A percentile compares a stretch with the other conserved stretches of the same genome.
Conservation (phyloP, 257 asterid species). For the Gardenia jasminoides region DNA sequence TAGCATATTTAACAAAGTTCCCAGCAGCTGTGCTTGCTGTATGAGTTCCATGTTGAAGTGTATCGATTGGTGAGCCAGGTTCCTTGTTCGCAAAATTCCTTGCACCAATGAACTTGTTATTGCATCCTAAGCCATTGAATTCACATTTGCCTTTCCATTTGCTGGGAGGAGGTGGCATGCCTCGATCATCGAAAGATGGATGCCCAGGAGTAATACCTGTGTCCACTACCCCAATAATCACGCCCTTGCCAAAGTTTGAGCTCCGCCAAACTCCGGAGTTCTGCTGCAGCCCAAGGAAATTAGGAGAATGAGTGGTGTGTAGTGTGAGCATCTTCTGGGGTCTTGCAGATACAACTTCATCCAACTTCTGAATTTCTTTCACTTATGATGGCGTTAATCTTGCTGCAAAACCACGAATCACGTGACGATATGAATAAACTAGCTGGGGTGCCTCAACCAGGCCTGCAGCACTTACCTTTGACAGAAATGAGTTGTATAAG, state of each 20-base stretch:
- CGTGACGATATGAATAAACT: background rate
- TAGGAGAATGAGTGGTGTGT: conserved; percentile 2
- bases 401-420: conserved; percentile 1
- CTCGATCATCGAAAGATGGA: conserved; percentile 13
- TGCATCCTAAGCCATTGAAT: conserved; percentile 15
- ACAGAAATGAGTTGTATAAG: background rate
- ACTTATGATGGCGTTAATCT: background rate
- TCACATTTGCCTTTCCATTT: conserved; percentile 20
- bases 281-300: conserved; percentile 5
- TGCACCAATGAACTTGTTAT: conserved; percentile 49
- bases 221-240: background rate
- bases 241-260: conserved; percentile 5
- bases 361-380: background rate
- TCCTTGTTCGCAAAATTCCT: conserved; percentile 27
- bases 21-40: conserved; percentile 30
- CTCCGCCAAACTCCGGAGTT: background rate
- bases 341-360: background rate
- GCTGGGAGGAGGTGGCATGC: conserved; percentile 18
- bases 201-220: no score
- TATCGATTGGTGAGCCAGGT: no score
- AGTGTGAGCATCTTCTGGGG: background rate
- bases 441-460: background rate
- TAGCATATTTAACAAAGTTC: conserved; percentile 17
- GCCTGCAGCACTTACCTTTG: background rate
- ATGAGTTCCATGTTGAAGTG: conserved; percentile 18